Percentiles rank a stretch among this genome's conserved stretches.
Evolutionary conservation across 331 rosid genomes (phyloP).

Genomic region (Malus hybrid): DNA sequence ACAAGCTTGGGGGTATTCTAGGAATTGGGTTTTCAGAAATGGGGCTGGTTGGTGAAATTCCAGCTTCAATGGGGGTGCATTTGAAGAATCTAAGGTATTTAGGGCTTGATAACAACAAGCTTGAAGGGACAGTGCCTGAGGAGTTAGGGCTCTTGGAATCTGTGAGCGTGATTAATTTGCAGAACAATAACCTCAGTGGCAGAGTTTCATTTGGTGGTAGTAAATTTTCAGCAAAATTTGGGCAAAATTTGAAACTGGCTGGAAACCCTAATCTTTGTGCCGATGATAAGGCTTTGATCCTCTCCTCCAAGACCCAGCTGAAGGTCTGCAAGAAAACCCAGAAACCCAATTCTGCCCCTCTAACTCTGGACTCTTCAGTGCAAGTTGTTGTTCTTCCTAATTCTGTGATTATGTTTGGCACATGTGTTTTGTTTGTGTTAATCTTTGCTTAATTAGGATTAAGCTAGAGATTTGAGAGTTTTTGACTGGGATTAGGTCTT

Average conservation of each 20-base stretch:
- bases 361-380: slow-evolving; percentile 23
- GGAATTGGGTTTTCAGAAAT: slow-evolving; percentile 55
- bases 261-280: slow-evolving; percentile 65
- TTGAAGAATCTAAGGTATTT: slow-evolving; percentile 48
- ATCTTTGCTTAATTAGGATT: slow-evolving; percentile 3
- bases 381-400: slow-evolving; percentile 22
- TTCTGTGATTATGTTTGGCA: slow-evolving; percentile 8
- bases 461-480: not conserved
- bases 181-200: slow-evolving; percentile 74
- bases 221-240: slow-evolving; percentile 17
- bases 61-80: slow-evolving; percentile 59
- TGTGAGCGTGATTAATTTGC: slow-evolving; percentile 59
- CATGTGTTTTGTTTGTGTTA: slow-evolving; percentile 1
- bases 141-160: slow-evolving; percentile 46
- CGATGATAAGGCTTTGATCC: slow-evolving; percentile 14
- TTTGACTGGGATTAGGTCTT: not conserved
- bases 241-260: slow-evolving; percentile 38
- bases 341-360: slow-evolving; percentile 29
- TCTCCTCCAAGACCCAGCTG: not conserved
- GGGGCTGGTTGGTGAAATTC: slow-evolving; percentile 62
- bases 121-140: slow-evolving; percentile 61
- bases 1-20: slow-evolving; percentile 34
- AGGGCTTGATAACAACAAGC: slow-evolving; percentile 68
- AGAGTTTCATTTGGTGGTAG: slow-evolving; percentile 31
- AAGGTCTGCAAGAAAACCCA: slow-evolving; percentile 29